Evolutionary conservation across 805 yeast genomes (phyloP), one percentile per base, ranked within the genome.

Genomic region (Saccharomycopsis sp.): DNA sequence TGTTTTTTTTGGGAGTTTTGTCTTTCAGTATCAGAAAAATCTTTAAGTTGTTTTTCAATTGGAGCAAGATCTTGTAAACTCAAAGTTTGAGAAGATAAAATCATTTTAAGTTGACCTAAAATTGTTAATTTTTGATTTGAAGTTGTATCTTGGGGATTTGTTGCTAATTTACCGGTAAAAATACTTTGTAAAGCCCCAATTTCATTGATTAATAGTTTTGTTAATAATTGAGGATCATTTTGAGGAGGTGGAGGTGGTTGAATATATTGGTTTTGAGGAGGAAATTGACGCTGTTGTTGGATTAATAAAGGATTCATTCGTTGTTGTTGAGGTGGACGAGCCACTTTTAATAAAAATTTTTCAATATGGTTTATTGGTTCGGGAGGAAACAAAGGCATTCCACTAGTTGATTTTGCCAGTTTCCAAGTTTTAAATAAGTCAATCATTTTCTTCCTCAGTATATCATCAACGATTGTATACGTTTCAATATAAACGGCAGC

Each of bases 361-460:
- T 85, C 95, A 42, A 92, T 82, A 52, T 69, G 74, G 21, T 72
- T 74, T 48, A 88, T 63, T 31, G 83, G 79, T 3, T 74, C 79
- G 27, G 63, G 66, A 12, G 85, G 80, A 55, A 94, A 88, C 34
- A 92, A 63, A 3, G 88, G 82, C 34, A 70, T 54, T 5, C 75
- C 76, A n/a, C 80, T 69, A 31, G 72, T 66, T 2, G 75, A 64
- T 37, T 70, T 75, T 25, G 88, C 74, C 34, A 60, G 61, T 56
- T 82, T 79, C 99, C 99, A 92, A 14, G 95, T 84, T 55, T 78
- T 78, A 61, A 84, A 89, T 47, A 92, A 62, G 48, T 77, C 79
- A 41, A 76, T 76, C 57, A 92, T 63, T 57, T 81, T 83, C 37
- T 70, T 66, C 49, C 97, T 70, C 13, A 79, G 72, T n/a, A 67